Base-by-base conservation (phyloP, 2,329 filamentous ascomycete species). In the Hysterium pulicare region DNA sequence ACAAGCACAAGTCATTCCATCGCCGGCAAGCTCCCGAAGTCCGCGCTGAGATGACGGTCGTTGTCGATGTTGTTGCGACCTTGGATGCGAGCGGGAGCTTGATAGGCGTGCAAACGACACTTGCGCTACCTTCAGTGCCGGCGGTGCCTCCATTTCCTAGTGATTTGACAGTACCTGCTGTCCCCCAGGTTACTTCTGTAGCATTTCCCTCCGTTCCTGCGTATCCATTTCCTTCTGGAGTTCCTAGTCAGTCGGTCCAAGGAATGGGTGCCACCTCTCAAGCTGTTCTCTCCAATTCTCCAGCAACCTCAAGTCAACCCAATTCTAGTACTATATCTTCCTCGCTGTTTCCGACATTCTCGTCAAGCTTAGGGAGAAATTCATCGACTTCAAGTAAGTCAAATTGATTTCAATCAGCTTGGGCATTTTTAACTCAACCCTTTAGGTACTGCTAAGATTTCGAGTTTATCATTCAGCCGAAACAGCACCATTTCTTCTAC, bases 121-220 rank as follows among this genome's bases (percentile, higher is more conserved):
- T 36, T 17, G 34, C 40, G 8, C 23, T 45, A 38, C 44, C 50
- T 9, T 44, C 46, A 10, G 61, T 63, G 7, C 63, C 63, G 6
- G 42, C 62, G 2, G 63, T 67, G 7, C 62, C 62, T 24, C 46
- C 59, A 10, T 68, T 67, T 40, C 65, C 66, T 2, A 61, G 49
- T 44, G 53, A 63, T 24, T 47, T 67, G 24, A 49, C 35, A 16
- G 42, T 40, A 11, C 48, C 43, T 24, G 31, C 31, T 15, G 46
- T 45, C 17, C 44, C 44, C 15, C 41, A 40, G 21, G 13, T 30
- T 16, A 26, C 23, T 20, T 38, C 40, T 4, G 16, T 42, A 10
- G n/a, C 37, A 15, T 42, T 54, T 10, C 54, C 54, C 1, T 50
- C 57, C 2, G 64, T 67, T 2, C 62, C 62, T 11, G 50, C 59